Conservation (phyloP, 371 early-diverging fungal species). For the Mortierella sp. region DNA sequence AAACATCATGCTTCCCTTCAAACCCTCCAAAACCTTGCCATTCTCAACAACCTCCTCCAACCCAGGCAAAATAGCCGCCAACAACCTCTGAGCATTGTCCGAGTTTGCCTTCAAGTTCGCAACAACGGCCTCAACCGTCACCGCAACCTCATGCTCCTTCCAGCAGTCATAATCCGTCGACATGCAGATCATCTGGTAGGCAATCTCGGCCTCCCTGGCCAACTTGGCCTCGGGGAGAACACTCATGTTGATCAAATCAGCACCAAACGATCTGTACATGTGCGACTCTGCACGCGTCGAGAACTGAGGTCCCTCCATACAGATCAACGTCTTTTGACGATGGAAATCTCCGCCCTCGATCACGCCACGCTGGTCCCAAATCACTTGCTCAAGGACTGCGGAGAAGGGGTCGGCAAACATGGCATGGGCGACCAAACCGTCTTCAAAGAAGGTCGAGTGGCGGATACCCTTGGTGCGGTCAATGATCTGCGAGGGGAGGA, state of each 20-base stretch:
- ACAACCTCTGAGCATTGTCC: conserved; percentile 84
- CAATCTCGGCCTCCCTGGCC: conserved; percentile 97
- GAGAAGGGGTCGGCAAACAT: conserved; percentile 97
- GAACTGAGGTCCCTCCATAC: conserved; percentile 99
- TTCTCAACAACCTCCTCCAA: conserved; percentile 74
- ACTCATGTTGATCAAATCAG: conserved; percentile 97
- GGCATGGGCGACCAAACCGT: conserved; percentile 92
- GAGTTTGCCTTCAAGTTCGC: conserved; percentile 90
- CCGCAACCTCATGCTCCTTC: conserved; percentile 92
- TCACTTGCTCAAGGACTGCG: conserved; percentile 77
- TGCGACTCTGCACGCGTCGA: conserved; percentile 97
- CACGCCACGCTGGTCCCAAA: conserved; percentile 68
- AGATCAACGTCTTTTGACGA: conserved; percentile 87
- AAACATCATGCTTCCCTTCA: conserved; percentile 83
- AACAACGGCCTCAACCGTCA: conserved; percentile 95
- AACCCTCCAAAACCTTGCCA: conserved; percentile 59
- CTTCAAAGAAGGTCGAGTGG: conserved; percentile 91
- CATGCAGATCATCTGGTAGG: conserved; percentile 98
- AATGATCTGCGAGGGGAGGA: conserved; percentile 93
- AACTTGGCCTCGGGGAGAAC: conserved; percentile 96
- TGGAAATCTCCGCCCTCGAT: conserved; percentile 74
- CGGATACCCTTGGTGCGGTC: conserved; percentile 97
- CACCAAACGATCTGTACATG: conserved; percentile 95
- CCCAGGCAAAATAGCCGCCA: conserved; percentile 84
- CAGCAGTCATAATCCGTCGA: conserved; percentile 99